Percentiles rank a stretch among this genome's conserved stretches.
Evolutionary conservation across 1,139 yeast genomes (phyloP).

Genomic region (Debaryomyces udenii): DNA sequence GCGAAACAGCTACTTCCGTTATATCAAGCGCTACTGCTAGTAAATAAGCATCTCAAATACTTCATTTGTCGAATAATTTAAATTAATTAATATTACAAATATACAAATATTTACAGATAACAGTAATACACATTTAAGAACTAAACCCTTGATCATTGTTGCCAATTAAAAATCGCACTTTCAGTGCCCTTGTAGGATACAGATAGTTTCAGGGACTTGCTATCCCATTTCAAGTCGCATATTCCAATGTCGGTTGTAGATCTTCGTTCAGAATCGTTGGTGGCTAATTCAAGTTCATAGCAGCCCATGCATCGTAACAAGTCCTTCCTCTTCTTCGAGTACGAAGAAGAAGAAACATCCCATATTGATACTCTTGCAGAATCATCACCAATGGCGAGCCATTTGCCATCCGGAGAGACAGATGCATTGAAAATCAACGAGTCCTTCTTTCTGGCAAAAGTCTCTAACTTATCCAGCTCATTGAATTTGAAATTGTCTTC

Average conservation of each 20-base stretch:
- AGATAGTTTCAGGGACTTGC: constrained; percentile 32
- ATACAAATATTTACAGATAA: constrained; percentile 7
- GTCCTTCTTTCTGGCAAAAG: constrained; percentile 14
- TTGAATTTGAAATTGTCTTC: constrained; percentile 24
- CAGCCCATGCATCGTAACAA: constrained; percentile 29
- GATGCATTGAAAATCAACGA: constrained; percentile 49
- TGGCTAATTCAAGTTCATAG: constrained; percentile 20
- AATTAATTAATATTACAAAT: constrained; percentile 10
- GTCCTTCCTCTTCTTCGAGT: constrained; percentile 14
- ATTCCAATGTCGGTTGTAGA: constrained; percentile 29
- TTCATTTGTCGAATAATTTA: not conserved
- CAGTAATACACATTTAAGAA: constrained; percentile 5
- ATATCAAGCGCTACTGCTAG: constrained; percentile 22
- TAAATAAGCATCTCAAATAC: constrained; percentile 6
- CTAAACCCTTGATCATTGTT: not conserved
- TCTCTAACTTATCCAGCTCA: constrained; percentile 6
- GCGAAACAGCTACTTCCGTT: constrained; percentile 22
- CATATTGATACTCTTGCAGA: constrained; percentile 60
- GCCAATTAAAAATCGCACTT: constrained; percentile 39
- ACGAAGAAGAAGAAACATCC: constrained; percentile 37
- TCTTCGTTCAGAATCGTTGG: constrained; percentile 10
- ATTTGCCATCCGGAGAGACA: constrained; percentile 51
- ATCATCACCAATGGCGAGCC: constrained; percentile 65
- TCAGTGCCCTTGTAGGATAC: constrained; percentile 47
- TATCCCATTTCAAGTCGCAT: constrained; percentile 50